Evolutionary conservation across 192 early-diverging fungal species (phyloP), one percentile per base, ranked within the genome.

Genomic region (Umbelopsis ramanniana): DNA sequence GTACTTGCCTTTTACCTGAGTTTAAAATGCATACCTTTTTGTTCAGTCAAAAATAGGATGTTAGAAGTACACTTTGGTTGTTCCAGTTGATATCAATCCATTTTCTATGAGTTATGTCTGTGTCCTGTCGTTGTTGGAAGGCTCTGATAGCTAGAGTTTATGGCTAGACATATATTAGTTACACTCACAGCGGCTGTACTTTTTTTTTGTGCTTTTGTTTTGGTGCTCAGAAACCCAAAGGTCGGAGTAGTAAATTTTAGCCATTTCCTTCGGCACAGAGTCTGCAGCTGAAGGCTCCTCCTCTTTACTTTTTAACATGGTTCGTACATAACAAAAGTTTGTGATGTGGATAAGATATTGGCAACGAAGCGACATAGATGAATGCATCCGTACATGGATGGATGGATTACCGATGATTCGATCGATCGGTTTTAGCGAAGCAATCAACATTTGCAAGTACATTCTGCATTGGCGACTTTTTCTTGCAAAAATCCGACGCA

Each of bases 241-340:
- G 48, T 50, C 57, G 57, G 57, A 63, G 57, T 63, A 7, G 19
- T 37, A 38, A 63, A 37, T 63, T 55, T 37, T 4, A 15, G 33
- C 29, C 15, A 63, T 63, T 29, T 63, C 57, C 57, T 63, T 63
- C 17, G 15, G 26, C 29, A 11, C 29, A 8, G 19, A 35, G 29
- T 63, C 19, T 63, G 29, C 35, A 63, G 12, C 5, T 6, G 14
- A 19, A 37, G 33, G 57, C 57, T 63, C 57, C 17, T 63, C 57
- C 57, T 63, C 57, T 63, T 63, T 63, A 63, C 57, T 12, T 63
- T 50, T 63, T 63, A 63, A 63, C 57, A 63, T 63, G 57, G 57
- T 63, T 37, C 33, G 57, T 63, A 63, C 37, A 63, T 63, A 23
- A 2, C 7, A n/a, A 29, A 6, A 17, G 14, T 37, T n/a, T 35